Conservation (phyloP, 2,329 filamentous ascomycete species). For the Curvularia verruculosa region DNA sequence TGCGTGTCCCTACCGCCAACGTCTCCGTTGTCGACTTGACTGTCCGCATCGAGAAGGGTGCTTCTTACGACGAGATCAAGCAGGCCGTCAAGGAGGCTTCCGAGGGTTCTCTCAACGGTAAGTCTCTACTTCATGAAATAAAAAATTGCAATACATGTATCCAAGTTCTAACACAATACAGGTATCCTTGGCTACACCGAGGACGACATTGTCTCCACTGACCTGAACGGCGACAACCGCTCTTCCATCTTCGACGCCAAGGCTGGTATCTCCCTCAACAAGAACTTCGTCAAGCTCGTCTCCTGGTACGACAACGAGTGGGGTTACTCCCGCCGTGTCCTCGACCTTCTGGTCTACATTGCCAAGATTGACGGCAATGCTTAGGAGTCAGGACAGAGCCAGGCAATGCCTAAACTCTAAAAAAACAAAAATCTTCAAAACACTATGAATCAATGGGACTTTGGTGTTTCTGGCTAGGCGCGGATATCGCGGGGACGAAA, state of each 20-base stretch:
- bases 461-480: constrained; percentile 13
- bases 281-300: constrained; percentile 98
- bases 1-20: constrained; percentile 98
- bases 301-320: constrained; percentile 99
- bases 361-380: constrained; percentile 53
- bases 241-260: constrained; percentile 99
- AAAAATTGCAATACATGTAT: too few relatives aligned
- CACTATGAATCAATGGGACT: constrained; percentile 7
- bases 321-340: constrained; percentile 90
- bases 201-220: constrained; percentile 93
- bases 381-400: constrained; percentile 50
- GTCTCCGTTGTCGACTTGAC: constrained; percentile 99
- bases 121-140: constrained; percentile 40
- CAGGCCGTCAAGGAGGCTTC: constrained; percentile 81
- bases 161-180: constrained; percentile 49
- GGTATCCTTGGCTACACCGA: constrained; percentile 93
- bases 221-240: constrained; percentile 89
- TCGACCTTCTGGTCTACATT: constrained; percentile 57
- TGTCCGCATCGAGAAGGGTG: constrained; percentile 88
- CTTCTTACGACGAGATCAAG: constrained; percentile 93
- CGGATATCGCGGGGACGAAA: constrained; percentile 22
- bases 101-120: constrained; percentile 84
- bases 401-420: constrained; percentile 44
- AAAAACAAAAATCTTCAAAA: constrained; percentile 16
- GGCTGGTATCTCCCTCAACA: constrained; percentile 97